Base-by-base conservation (phyloP, 2,329 filamentous ascomycete genomes). In the Aspergillus aculeatus region DNA sequence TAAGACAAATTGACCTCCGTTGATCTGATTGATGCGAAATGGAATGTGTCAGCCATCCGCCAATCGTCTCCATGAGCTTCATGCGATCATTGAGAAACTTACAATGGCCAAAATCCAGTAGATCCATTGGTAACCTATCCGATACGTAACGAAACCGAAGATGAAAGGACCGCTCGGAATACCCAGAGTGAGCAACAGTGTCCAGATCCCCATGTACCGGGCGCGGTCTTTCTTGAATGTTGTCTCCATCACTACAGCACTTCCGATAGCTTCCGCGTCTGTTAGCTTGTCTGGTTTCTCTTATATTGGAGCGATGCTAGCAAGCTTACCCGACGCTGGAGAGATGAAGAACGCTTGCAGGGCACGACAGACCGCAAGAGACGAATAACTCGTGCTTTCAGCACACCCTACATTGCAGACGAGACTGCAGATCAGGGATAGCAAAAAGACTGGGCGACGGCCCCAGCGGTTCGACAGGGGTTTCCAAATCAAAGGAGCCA, bases 91-190 rank as follows among this genome's bases (percentile, higher is more conserved):
- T n/a, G 23, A 23, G 2, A 31, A 31, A 56, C 77, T 73, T 66
- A 83, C 81, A 44, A 86, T 86, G 5, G 83, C 82, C 9, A 86
- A 73, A 24, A 82, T 79, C 78, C 81, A 86, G 70, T 83, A 86
- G 49, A 86, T 85, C 84, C 84, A 86, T 9, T 80, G 75, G 60
- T 83, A 86, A 0, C 82, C 81, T n/a, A 80, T 78, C 16, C 81
- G 78, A 58, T 82, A 74, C 1, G 81, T 79, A 1, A 86, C 83
- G 44, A 75, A 75, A 1, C 73, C 73, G 16, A 76, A 73, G n/a
- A 76, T 68, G 53, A 75, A 74, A 10, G 73, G 73, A 1, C 72
- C 73, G 29, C 75, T 66, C 1, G 81, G 80, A 16, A 81, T 77
- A 35, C 81, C 82, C 11, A 84, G 59, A 0, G 82, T 83, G 14